Conservation (phyloP, 495 filamentous ascomycete genomes). For the Chlorociboria aeruginascens region DNA sequence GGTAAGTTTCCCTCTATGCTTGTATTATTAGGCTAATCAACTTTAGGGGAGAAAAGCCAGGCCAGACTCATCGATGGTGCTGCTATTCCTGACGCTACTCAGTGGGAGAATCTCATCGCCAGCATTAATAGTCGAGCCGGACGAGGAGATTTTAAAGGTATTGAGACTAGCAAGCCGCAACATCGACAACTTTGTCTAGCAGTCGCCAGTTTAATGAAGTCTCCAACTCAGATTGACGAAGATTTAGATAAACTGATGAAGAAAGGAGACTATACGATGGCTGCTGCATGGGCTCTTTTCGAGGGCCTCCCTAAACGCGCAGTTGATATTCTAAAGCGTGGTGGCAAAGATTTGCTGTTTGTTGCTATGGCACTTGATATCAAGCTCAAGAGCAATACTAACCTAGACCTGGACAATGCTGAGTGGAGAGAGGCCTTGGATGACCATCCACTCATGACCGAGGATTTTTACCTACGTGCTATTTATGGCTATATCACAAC, state of each 20-base stretch:
- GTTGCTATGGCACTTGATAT: constrained; percentile 36
- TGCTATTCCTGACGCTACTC: constrained; percentile 26
- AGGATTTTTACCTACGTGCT: constrained; percentile 79
- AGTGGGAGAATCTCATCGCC: constrained; percentile 38
- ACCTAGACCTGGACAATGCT: background rate
- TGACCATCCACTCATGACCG: constrained; percentile 26
- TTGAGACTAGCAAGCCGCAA: constrained; percentile 51
- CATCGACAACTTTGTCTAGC: constrained; percentile 70
- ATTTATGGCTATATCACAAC: constrained; percentile 87
- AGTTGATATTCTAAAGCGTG: constrained; percentile 36
- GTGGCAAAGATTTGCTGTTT: constrained; percentile 36
- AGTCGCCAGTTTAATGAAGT: constrained; percentile 62
- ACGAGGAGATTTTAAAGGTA: constrained; percentile 30
- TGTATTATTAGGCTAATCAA: constrained; percentile 6
- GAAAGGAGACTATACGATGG: constrained; percentile 64
- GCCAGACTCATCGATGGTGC: constrained; percentile 30
- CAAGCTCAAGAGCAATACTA: constrained; percentile 10
- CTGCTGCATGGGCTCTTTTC: constrained; percentile 66
- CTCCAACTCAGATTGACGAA: constrained; percentile 43
- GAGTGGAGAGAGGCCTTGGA: constrained; percentile 37
- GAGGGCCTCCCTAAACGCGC: constrained; percentile 51
- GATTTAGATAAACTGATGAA: constrained; percentile 37
- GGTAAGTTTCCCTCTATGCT: constrained; percentile 29
- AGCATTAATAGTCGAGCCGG: constrained; percentile 31
- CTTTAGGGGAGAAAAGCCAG: constrained; percentile 24